A percentile compares a stretch with the other conserved stretches of the same genome.
Evolutionary conservation across 2,329 filamentous ascomycete genomes (phyloP).

Genomic region (Pyricularia sp.): DNA sequence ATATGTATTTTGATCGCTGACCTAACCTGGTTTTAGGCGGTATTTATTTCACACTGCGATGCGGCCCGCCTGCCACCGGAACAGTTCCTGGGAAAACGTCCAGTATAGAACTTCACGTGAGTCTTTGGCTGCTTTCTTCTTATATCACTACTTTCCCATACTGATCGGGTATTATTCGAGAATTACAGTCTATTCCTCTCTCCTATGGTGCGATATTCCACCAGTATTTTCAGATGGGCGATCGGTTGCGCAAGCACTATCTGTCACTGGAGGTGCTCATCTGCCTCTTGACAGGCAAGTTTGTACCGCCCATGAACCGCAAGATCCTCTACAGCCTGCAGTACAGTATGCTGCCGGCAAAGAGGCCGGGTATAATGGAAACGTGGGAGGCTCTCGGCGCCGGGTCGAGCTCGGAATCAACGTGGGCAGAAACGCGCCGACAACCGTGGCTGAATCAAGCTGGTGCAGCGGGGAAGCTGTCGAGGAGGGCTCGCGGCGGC

Average conservation of each 20-base stretch:
- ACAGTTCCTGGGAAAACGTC: constrained; percentile 43
- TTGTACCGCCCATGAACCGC: constrained; percentile 89
- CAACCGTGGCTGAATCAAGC: background rate
- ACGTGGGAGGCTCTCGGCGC: constrained; percentile 63
- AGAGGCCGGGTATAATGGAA: constrained; percentile 69
- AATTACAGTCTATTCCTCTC: constrained; percentile 68
- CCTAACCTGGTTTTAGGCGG: constrained; percentile 41
- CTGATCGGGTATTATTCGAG: constrained; percentile 4
- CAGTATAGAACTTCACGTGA: constrained; percentile 77
- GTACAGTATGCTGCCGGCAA: constrained; percentile 92
- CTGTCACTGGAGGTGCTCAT: constrained; percentile 80
- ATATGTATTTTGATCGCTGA: background rate
- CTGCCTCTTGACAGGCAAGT: constrained; percentile 80
- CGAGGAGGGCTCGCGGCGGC: background rate
- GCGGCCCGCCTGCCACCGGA: constrained; percentile 54
- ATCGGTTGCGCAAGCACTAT: constrained; percentile 91
- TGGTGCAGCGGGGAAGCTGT: background rate
- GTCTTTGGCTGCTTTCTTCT: constrained; percentile 8
- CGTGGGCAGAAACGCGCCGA: constrained; percentile 13
- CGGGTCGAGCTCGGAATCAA: constrained; percentile 22
- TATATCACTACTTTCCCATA: background rate
- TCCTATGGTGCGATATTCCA: constrained; percentile 91
- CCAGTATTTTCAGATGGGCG: constrained; percentile 91
- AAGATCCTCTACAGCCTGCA: constrained; percentile 93
- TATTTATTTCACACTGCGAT: constrained; percentile 75